Base-by-base conservation (phyloP, 1,284 basidiomycete genomes). In the Cutaneotrichosporon cutaneum region DNA sequence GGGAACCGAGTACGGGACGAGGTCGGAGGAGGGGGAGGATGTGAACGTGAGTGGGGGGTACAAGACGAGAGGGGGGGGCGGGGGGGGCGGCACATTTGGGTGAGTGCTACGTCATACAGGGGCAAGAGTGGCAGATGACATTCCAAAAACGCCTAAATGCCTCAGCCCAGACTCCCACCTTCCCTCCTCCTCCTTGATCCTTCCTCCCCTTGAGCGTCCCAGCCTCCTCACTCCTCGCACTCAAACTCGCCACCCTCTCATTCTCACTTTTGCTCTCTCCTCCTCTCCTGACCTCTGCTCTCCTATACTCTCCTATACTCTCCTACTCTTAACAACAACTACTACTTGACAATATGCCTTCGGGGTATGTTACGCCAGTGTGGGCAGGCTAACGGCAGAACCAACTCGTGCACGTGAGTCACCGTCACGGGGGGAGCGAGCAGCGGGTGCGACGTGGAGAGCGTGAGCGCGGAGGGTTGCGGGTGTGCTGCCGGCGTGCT, bases 381-480 rank as follows among this genome's bases (percentile, higher is more conserved):
- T 16, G 10, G 21, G 18, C 32, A 11, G 33, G 26, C 36, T 58
- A 48, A 50, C 26, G 27, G 11, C 26, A 51, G 48, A 27, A 13
- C 27, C 27, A 30, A 9, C 27, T 18, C 50, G 24, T 51, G 50
- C 50, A 51, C 26, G 50, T 51, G 16, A 27, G 50, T 51, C 45
- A 21, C 21, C 44, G n/a, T 26, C 45, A 16, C 45, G 10, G 2
- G n/a, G 1, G 18, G 11, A 16, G 5, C 42, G 1, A 7, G 11
- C 13, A 10, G 1, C 7, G 45, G n/a, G n/a, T 21, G 22, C 45
- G 45, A 47, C n/a, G 22, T 27, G 13, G 45, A 57, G 45, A 48
- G 18, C 26, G 42, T 6, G 13, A 11, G 45, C 7, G 22, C 10
- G 45, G 11, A 26, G 1, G 45, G n/a, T 33, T 9, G 33, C 33